These are phyloP conservation scores for Waltergamsia citrina DNA, from an alignment of 2,329 filamentous ascomycete genomes.

Conservation along the genomic window DNA sequence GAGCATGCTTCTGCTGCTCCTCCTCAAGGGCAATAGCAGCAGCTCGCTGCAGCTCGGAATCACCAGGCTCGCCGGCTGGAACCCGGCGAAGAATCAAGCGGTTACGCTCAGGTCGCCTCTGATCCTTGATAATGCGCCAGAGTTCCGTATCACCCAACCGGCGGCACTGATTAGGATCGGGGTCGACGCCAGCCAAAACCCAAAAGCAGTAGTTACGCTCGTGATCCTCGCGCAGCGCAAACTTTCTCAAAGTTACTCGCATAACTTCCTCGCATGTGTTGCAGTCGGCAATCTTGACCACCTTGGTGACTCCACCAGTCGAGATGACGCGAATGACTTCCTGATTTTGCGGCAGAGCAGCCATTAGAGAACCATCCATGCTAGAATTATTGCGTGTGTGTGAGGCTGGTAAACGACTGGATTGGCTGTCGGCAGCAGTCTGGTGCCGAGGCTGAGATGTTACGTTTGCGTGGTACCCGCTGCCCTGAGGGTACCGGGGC, in stretches of 20 bases:
- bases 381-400: constrained; percentile 77
- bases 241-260: constrained; percentile 78
- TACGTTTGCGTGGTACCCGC: constrained; percentile 29
- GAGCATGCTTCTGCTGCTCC: constrained; percentile 61
- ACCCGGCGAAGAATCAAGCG: constrained; percentile 86
- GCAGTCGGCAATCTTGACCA: constrained; percentile 87
- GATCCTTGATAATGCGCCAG: constrained; percentile 83
- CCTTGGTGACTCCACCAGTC: constrained; percentile 82
- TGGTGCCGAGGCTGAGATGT: constrained; percentile 41
- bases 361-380: constrained; percentile 78
- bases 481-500: constrained; percentile 47
- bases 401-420: constrained; percentile 50
- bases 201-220: constrained; percentile 97
- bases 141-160: constrained; percentile 80
- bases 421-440: constrained; percentile 55
- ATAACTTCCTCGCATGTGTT: constrained; percentile 90
- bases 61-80: constrained; percentile 82
- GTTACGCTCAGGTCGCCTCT: constrained; percentile 76
- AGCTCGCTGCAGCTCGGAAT: constrained; percentile 76
- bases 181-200: constrained; percentile 76
- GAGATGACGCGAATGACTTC: constrained; percentile 90
- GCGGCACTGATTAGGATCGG: constrained; percentile 71
- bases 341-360: constrained; percentile 74
- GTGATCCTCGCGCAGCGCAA: constrained; percentile 80
- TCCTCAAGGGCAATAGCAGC: constrained; percentile 87